A percentile compares a stretch with the other conserved stretches of the same genome.
Conservation (phyloP, 495 filamentous ascomycete species). For the Trichodelitschia bisporula region DNA sequence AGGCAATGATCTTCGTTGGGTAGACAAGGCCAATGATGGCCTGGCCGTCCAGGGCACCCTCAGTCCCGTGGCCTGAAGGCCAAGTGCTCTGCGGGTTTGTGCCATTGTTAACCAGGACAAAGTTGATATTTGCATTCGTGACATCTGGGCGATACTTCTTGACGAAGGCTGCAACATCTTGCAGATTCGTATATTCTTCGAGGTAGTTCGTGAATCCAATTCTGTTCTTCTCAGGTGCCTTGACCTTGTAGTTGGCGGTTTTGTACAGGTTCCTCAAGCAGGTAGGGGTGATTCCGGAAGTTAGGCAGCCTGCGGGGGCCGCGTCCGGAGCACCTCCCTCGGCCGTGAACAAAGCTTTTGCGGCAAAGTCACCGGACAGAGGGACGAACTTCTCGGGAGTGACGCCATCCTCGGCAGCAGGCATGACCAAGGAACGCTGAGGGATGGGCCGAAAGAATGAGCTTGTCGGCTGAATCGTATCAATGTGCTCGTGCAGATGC, state of each 20-base stretch:
- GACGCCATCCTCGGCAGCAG: too few relatives aligned
- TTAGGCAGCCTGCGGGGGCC: constrained; percentile 19
- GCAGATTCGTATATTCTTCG: constrained; percentile 21
- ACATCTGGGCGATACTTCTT: constrained; percentile 22
- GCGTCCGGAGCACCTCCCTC: constrained; percentile 6
- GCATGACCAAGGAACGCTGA: constrained; percentile 2
- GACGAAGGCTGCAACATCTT: constrained; percentile 22
- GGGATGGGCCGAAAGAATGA: constrained; percentile 24
- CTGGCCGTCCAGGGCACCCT: constrained; percentile 21
- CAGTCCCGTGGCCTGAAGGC: constrained; percentile 8
- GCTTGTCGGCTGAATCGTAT: constrained; percentile 42
- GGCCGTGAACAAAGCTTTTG: background rate
- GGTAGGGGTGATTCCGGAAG: constrained; percentile 21
- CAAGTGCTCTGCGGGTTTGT: constrained; percentile 5
- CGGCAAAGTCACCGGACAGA: constrained; percentile 1
- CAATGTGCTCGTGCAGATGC: constrained; percentile 29
- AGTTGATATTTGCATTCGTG: constrained; percentile 10
- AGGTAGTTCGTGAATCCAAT: constrained; percentile 23
- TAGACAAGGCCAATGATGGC: constrained; percentile 13
- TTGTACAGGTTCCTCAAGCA: constrained; percentile 30
- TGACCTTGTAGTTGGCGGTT: constrained; percentile 23
- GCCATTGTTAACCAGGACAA: constrained; percentile 1
- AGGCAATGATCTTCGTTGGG: constrained; percentile 10
- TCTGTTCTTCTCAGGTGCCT: constrained; percentile 18
- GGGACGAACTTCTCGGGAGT: constrained; percentile 1